Percentiles rank a stretch among this genome's conserved stretches.
Conservation (phyloP, 139 green algal genomes). For the Eudorina sp. region DNA sequence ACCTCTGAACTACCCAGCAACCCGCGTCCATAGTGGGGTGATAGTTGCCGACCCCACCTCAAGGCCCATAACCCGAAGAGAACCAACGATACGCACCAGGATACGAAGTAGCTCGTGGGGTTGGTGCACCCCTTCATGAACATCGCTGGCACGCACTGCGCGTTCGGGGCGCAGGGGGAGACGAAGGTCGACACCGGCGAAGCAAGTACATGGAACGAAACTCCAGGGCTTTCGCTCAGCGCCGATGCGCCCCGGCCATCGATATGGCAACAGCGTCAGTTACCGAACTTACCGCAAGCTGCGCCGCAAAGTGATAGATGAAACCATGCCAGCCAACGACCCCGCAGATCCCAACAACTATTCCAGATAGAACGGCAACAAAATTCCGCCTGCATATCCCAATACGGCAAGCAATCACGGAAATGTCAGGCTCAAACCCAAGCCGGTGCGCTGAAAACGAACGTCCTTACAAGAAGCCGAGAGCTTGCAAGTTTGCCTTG, state of each 20-base stretch:
- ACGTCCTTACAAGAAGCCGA: constrained; percentile 68
- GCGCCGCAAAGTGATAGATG: constrained; percentile 56
- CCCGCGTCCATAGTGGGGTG: no score
- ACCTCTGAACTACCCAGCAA: no score
- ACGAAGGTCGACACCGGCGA: no score
- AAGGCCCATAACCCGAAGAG: no score
- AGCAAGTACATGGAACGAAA: no score
- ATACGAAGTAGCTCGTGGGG: constrained; percentile 55
- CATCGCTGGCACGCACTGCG: constrained; percentile 64
- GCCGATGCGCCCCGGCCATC: no score
- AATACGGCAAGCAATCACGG: no score
- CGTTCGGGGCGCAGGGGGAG: background rate
- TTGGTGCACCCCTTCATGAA: constrained; percentile 59
- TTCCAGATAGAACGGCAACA: constrained; percentile 58
- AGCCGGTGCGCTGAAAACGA: no score
- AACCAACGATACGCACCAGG: background rate
- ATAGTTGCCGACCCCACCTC: no score
- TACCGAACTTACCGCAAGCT: constrained; percentile 64
- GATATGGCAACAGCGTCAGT: no score
- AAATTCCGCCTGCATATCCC: constrained; percentile 71
- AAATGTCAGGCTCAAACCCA: no score
- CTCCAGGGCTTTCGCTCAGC: no score
- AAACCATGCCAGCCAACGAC: constrained; percentile 67
- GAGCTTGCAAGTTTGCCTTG: constrained; percentile 62
- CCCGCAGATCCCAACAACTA: constrained; percentile 64